Evolutionary conservation across 371 early-diverging fungal genomes (phyloP).

Genomic region (Dichotomocladium elegans): DNA sequence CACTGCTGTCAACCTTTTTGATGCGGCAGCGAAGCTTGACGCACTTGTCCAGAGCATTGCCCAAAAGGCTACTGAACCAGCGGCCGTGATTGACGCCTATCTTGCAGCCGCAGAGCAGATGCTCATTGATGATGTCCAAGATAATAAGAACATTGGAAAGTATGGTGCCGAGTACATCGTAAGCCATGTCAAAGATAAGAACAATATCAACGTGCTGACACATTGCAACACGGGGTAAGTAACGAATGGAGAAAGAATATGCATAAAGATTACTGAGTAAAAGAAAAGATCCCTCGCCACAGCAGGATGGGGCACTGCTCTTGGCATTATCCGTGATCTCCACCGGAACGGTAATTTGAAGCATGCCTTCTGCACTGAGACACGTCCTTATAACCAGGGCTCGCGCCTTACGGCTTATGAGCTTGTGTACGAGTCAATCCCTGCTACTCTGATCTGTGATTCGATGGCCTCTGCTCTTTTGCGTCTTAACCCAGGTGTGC

Average conservation of each 20-base stretch:
- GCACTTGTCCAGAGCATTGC: slow-evolving; percentile 25
- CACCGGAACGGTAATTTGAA: slow-evolving; percentile 51
- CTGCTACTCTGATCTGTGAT: slow-evolving; percentile 88
- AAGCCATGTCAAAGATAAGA: slow-evolving; percentile 29
- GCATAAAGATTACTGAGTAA: slow-evolving; percentile 15
- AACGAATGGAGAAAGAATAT: not conserved
- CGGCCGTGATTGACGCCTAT: slow-evolving; percentile 54
- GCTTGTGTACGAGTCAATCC: slow-evolving; percentile 88
- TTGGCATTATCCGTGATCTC: slow-evolving; percentile 85
- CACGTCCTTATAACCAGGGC: slow-evolving; percentile 97
- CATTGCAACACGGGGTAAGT: slow-evolving; percentile 94
- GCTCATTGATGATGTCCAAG: slow-evolving; percentile 81
- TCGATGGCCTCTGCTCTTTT: slow-evolving; percentile 88
- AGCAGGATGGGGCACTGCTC: slow-evolving; percentile 85
- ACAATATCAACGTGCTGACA: slow-evolving; percentile 73
- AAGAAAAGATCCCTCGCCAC: slow-evolving; percentile 84
- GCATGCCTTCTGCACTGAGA: slow-evolving; percentile 93
- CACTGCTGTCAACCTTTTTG: slow-evolving; percentile 95
- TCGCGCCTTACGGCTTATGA: slow-evolving; percentile 94
- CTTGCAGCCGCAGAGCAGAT: slow-evolving; percentile 79
- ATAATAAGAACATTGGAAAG: slow-evolving; percentile 86
- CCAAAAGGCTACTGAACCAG: slow-evolving; percentile 17
- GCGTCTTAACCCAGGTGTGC: slow-evolving; percentile 44
- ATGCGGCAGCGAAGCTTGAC: slow-evolving; percentile 77
- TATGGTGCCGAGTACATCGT: slow-evolving; percentile 72